Conservation (phyloP, 2,329 filamentous ascomycete genomes). For the Cladophialophora yegresii region DNA sequence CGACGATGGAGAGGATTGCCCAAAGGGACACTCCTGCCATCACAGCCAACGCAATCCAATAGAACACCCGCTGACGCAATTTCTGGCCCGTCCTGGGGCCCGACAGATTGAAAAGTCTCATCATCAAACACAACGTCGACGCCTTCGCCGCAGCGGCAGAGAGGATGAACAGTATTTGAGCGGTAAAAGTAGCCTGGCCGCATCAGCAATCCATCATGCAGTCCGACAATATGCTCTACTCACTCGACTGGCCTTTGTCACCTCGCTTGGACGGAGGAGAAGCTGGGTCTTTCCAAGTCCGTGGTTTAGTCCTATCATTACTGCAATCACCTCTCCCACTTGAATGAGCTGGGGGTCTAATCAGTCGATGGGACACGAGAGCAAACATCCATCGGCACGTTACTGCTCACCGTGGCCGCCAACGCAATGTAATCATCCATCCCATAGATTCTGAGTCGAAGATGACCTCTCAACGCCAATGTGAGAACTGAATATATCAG, state of each 20-base stretch:
- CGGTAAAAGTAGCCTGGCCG: slow-evolving; percentile 19
- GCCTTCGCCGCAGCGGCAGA: slow-evolving; percentile 39
- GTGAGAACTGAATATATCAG: slow-evolving; percentile 33
- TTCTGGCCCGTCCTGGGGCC: slow-evolving; percentile 25
- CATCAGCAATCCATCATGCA: background rate
- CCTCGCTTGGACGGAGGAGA: slow-evolving; percentile 23
- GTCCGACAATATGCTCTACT: background rate
- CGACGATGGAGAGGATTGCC: slow-evolving; percentile 35
- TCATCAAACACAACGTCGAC: slow-evolving; percentile 39
- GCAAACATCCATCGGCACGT: background rate
- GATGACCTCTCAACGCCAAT: slow-evolving; percentile 25
- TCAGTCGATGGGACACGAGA: background rate
- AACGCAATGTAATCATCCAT: slow-evolving; percentile 31
- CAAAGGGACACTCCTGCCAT: slow-evolving; percentile 30
- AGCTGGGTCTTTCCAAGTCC: slow-evolving; percentile 35
- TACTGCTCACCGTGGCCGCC: slow-evolving; percentile 21
- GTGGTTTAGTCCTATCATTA: slow-evolving; percentile 36
- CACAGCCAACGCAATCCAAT: slow-evolving; percentile 27
- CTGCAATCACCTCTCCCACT: slow-evolving; percentile 35
- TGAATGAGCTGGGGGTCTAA: slow-evolving; percentile 30
- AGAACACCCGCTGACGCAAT: slow-evolving; percentile 32
- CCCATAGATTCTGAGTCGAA: slow-evolving; percentile 31
- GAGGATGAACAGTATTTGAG: slow-evolving; percentile 38
- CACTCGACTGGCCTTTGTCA: slow-evolving; percentile 26
- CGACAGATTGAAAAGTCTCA: slow-evolving; percentile 36